These are phyloP conservation scores for Boletus mariae DNA, from an alignment of 1,284 basidiomycete species.

Conservation along the genomic window DNA sequence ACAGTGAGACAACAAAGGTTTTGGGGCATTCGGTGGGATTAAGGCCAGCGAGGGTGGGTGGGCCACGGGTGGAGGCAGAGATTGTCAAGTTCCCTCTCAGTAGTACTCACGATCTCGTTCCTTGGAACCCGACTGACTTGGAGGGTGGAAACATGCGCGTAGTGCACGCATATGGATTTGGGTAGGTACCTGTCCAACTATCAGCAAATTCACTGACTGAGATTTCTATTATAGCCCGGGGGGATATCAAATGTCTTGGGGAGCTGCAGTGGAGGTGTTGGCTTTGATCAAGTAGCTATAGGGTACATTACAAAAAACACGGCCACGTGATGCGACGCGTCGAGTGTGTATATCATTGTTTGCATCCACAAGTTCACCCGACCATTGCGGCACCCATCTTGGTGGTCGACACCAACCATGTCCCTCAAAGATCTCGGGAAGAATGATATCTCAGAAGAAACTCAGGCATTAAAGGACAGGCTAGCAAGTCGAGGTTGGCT, in stretches of 20 bases:
- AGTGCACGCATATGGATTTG: conserved; percentile 66
- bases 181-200: conserved; percentile 34
- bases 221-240: conserved; percentile 34
- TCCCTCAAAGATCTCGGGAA: conserved; percentile 56
- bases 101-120: conserved; percentile 28
- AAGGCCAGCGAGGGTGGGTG: conserved; percentile 54
- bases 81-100: conserved; percentile 38
- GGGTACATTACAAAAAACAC: conserved; percentile 14
- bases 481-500: conserved; percentile 57
- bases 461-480: conserved; percentile 54
- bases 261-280: conserved; percentile 44
- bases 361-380: conserved; percentile 14
- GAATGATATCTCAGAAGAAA: conserved; percentile 59
- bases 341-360: conserved; percentile 26
- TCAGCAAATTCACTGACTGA: conserved; percentile 1
- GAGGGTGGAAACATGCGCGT: conserved; percentile 39
- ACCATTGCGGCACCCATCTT: conserved; percentile 1
- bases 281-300: conserved; percentile 23
- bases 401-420: conserved; percentile 37
- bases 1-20: conserved; percentile 40
- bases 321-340: conserved; percentile 33
- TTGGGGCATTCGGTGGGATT: conserved; percentile 61
- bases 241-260: conserved; percentile 57
- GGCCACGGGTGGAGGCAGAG: conserved; percentile 56
- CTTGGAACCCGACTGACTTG: conserved; percentile 17